phyloP scores from a whole-genome alignment of 768 basidiomycete species.

The Agaricus subrufescens region DNA sequence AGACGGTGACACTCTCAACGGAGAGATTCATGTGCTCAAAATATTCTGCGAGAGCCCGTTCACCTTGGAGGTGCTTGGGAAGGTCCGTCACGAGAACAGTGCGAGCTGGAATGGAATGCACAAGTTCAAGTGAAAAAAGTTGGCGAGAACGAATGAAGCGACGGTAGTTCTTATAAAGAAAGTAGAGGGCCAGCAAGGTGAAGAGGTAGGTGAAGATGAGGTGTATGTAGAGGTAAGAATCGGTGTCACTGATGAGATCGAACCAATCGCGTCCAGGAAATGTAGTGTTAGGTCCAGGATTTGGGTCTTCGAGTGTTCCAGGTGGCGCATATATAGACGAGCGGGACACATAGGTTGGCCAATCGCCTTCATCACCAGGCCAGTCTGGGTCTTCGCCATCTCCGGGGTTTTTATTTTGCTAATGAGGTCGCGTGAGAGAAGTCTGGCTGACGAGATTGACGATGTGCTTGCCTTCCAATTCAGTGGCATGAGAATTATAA shows the following conservation, averaged over 20 bases:
- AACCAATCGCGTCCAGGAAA: conserved; percentile 53
- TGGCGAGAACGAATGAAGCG: conserved; percentile 89
- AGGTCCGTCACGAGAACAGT: conserved; percentile 87
- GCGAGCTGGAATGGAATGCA: conserved; percentile 90
- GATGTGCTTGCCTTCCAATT: conserved; percentile 74
- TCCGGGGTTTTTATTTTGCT: conserved; percentile 69
- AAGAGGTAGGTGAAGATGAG: conserved; percentile 94
- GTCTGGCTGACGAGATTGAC: conserved; percentile 1
- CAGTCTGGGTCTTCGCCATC: conserved; percentile 45
- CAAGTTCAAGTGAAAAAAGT: conserved; percentile 89
- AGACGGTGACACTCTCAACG: conserved; percentile 91
- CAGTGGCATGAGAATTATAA: conserved; percentile 87
- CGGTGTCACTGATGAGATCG: conserved; percentile 86
- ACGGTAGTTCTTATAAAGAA: conserved; percentile 85
- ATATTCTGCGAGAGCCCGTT: conserved; percentile 85
- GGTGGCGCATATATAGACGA: conserved; percentile 15
- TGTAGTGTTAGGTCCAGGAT: conserved; percentile 4
- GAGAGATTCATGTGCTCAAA: conserved; percentile 85
- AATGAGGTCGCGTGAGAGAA: conserved; percentile 2
- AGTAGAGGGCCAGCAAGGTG: conserved; percentile 79
- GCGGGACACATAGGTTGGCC: conserved; percentile 32
- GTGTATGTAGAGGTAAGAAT: conserved; percentile 84
- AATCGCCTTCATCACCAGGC: conserved; percentile 38
- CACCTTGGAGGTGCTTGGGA: conserved; percentile 80
- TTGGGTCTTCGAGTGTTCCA: neutral